Evolutionary conservation across 2,329 filamentous ascomycete genomes (phyloP), one percentile per base, ranked within the genome.

Genomic region (Endoconidiophora polonica): DNA sequence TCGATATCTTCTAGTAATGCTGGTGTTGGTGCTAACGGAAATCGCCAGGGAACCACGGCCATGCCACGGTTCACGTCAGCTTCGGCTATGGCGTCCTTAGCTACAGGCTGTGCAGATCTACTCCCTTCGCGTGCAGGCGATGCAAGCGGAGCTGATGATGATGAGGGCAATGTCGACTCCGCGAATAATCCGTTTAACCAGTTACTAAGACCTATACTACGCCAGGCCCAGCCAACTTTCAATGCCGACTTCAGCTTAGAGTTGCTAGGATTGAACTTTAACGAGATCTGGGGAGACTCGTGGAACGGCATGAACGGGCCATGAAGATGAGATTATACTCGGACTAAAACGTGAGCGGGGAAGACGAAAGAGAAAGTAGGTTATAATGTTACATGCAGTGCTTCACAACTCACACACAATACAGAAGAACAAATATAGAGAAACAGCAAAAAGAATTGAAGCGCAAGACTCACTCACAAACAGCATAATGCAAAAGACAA

Each of bases 171-270:
- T 18, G 44, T 18, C 20, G 36, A 22, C 24, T 26, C 39, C 4
- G 24, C 12, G 16, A 39, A 33, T 43, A 9, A 41, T 18, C 22
- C 26, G 18, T 26, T 46, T 33, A 53, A 46, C 33, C 37, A 42
- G 16, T 49, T 53, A 50, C 51, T 53, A 53, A 53, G 51, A 53
- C 38, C 43, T 43, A 41, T 46, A 20, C 18, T 29, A 16, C 12
- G 48, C 44, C 60, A 65, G 56, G 56, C 62, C 36, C 58, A 61
- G 39, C 58, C 61, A 38, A 58, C 60, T 0, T 68, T 71, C 44
- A 73, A 73, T 55, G 67, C 72, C 26, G 72, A 75, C 51, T 71
- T 72, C 53, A 74, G 67, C 56, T 66, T 75, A 46, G 72, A 74
- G 57, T 61, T 72, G 41, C 60, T 75, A 45, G 72, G 72, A 3